Base-by-base conservation (phyloP, 129 eudicot genomes). In the Flaveria brownii region DNA sequence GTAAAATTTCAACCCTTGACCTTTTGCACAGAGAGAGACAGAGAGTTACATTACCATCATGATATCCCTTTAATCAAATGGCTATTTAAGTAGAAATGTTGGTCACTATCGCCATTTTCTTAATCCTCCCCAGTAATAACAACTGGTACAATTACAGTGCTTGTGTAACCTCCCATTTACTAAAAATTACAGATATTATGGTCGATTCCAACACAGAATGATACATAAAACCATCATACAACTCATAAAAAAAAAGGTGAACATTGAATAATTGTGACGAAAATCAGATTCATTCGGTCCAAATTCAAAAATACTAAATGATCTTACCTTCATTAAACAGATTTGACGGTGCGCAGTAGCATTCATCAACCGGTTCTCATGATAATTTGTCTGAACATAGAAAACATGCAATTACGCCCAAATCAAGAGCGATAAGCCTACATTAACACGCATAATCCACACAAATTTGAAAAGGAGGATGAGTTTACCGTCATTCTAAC, bases 401-500 rank as follows among this genome's bases (percentile, higher is more conserved):
- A 41, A 80, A 79, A 33, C 7, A 15, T 14, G 66, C 30, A 60
- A 36, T 71, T 12, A 60, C 18, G 10, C 25, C 71, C 54, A 73
- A 64, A 73, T 41, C 43, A 20, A 70, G n/a, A 78, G 50, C 10
- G 11, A 71, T 36, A 46, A 57, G 16, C 70, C 30, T 41, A 63
- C n/a, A 36, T 68, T 59, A 11, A 77, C 50, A 51, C 47, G 25
- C 33, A 57, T 22, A 42, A 15, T 8, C 22, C 0, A 6, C 51
- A 22, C 12, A 4, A 28, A 70, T 7, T 73, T 18, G 61, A 63
- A 5, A 59, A 15, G 39, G 16, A 39, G 1, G 17, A 15, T 4
- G 46, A 46, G 28, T 62, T 75, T 82, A 89, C 97, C 90, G 70
- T 41, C 16, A 73, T 49, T 73, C 72, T 74, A 54, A 84, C 43